Base-by-base conservation (phyloP, 2,329 filamentous ascomycete genomes). In the Diaporthe ilicicola region DNA sequence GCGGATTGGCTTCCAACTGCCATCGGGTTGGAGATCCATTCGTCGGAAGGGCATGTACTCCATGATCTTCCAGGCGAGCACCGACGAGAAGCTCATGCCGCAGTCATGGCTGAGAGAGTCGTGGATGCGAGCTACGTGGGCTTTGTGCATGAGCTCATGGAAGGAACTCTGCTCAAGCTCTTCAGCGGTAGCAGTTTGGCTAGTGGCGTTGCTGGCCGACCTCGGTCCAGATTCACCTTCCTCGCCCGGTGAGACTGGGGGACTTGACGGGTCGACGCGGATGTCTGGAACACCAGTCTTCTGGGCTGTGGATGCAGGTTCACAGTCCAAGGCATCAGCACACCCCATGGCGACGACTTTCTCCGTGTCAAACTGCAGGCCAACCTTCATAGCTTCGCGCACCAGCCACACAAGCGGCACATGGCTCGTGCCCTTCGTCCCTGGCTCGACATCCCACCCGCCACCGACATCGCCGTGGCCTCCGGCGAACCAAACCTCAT, bases 401-500 rank as follows among this genome's bases (percentile, higher is more conserved):
- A 92, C 86, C 90, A 93, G 92, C 86, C 90, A 92, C 1, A 90
- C 86, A 0, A 92, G 82, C 0, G 90, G 89, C 8, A 89, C 84
- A 74, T 92, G 90, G 74, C 89, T 91, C 22, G 92, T 84, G 9
- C 90, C 86, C 77, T 93, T 92, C 29, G 84, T 85, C 1, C 84
- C 83, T 0, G 83, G 79, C 0, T 88, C 81, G 4, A 87, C 82
- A 62, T 88, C 87, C 93, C 92, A 94, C 0, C 93, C 93, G 12
- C 93, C 93, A 1, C 93, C 93, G 37, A 95, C 90, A 73, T 95
- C 93, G 1, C 89, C 93, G 73, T 97, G 93, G 13, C 91, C 90
- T 10, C 93, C 93, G 0, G 93, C 86, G 76, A 96, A 96, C 91
- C 92, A 93, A 0, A 95, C 88, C 76, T 96, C 93, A 71, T 93